Evolutionary conservation across 2,329 filamentous ascomycete genomes (phyloP), one percentile per base, ranked within the genome.

Genomic region (Claviceps spartinae): DNA sequence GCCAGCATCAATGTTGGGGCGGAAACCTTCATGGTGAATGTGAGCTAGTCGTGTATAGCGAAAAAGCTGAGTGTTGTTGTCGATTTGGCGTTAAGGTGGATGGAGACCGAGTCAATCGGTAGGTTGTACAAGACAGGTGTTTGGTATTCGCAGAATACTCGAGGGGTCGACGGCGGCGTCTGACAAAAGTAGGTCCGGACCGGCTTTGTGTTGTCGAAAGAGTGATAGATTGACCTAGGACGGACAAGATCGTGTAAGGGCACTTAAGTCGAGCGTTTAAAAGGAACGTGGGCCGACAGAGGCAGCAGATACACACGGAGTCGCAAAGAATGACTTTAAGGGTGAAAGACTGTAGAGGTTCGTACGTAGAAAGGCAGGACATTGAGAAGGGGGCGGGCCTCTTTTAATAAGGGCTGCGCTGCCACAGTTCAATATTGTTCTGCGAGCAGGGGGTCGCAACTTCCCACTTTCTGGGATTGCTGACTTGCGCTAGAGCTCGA

Each of bases 21-120:
- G 30, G 69, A 64, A 62, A 72, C 61, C 65, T 72, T 72, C 70
- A 73, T 72, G 50, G 56, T 68, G 44, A 57, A 20, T 34, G 37
- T 37, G 52, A 48, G 13, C n/a, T 26, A 34, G 20, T 22, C 30
- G 13, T 14, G 5, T 38, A 36, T 20, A 5, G 5, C 1, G 14
- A 14, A 13, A 26, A 22, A 16, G 54, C 22, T 22, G 52, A 34
- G n/a, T 16, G 6, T 43, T 22, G 20, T 46, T 42, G 13, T 22
- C 14, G 13, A 14, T 43, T 16, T 8, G n/a, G 8, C 5, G 30
- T 34, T 11, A 9, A 34, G 30, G 30, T 34, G 9, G 9, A 34
- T 34, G 5, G 40, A 50, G 51, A 38, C 22, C 38, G 48, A 53
- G 44, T 55, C 50, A 48, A 53, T 52, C 49, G 50, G 45, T 13